Evolutionary conservation across 2,329 filamentous ascomycete genomes (phyloP).

Genomic region (Daldinia sp.): DNA sequence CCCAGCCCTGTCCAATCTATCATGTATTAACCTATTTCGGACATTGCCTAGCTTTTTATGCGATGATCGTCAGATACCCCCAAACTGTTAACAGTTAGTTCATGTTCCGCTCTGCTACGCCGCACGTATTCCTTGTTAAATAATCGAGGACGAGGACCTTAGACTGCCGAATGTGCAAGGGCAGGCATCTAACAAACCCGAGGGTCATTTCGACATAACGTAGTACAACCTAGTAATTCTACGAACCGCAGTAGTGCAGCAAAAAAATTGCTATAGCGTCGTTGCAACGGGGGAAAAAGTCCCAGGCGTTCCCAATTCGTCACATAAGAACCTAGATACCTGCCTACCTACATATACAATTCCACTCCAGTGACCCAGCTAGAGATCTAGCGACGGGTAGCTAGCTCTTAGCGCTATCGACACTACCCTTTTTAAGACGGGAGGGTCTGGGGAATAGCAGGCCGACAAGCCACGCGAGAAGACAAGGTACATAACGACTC

Average conservation of each 20-base stretch:
- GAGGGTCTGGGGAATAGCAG: constrained; percentile 26
- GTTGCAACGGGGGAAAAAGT: constrained; percentile 23
- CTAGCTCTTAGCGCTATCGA: constrained; percentile 10
- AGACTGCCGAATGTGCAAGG: constrained; percentile 25
- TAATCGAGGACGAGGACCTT: constrained; percentile 12
- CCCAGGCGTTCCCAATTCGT: constrained; percentile 12
- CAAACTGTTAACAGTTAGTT: constrained; percentile 13
- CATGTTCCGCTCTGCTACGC: constrained; percentile 14
- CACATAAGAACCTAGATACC: neutral
- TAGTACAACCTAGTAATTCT: neutral
- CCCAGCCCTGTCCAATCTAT: constrained; percentile 33
- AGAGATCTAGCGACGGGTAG: constrained; percentile 9
- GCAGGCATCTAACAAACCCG: constrained; percentile 6
- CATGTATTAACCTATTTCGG: constrained; percentile 27
- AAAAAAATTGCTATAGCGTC: constrained; percentile 2
- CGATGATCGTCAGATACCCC: constrained; percentile 25
- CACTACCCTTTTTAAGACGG: neutral
- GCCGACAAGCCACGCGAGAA: constrained; percentile 31
- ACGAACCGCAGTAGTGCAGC: neutral
- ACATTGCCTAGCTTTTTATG: constrained; percentile 20
- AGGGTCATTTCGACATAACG: constrained; percentile 6
- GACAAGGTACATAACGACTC: constrained; percentile 17
- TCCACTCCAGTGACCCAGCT: constrained; percentile 12
- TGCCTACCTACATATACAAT: constrained; percentile 5
- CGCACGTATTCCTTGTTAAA: constrained; percentile 12